Evolutionary conservation across 805 yeast genomes (phyloP), one percentile per base, ranked within the genome.

Genomic region (Wickerhamomyces bisporus): DNA sequence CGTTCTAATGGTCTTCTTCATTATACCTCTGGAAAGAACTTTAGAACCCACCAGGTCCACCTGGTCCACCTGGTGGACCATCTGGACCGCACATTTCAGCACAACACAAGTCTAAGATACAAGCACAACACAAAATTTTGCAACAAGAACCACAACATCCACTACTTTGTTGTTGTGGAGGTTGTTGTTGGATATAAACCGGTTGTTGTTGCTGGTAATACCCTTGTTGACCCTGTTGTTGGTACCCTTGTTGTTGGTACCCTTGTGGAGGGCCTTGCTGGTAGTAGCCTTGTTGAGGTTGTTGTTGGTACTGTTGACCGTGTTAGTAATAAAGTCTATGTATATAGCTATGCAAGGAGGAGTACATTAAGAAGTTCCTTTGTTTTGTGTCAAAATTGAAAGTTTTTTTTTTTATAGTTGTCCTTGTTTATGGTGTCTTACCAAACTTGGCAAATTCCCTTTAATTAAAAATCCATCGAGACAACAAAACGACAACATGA

Each of bases 191-290:
- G 23, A 46, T 25, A 32, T 52, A 50, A 5, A 52, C 44, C 3
- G 56, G 55, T 35, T 50, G 55, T 17, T 25, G 58, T 37, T 53
- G 58, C 32, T 53, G 58, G 34, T 53, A 49, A 40, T 58, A 58
- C 12, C 59, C 58, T 31, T 53, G 59, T 30, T 42, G 31, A 9
- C 31, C 31, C 11, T 17, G n/a, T 7, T 11, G 54, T 24, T 45
- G 50, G 13, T 45, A 39, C 13, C 41, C 45, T 23, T 36, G 49
- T 20, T 39, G 47, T 34, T 43, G 32, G 15, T 32, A 36, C 11
- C 37, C 35, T 26, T 32, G 49, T 16, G 47, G 53, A 23, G 39
- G 42, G 20, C 39, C 43, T 28, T 45, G 48, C 19, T 44, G 45
- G 28, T 48, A 37, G 17, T 36, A 30, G 7, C 42, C 40, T 28